phyloP scores from a whole-genome alignment of 306 rosid species.

The Cicer yamashitae region DNA sequence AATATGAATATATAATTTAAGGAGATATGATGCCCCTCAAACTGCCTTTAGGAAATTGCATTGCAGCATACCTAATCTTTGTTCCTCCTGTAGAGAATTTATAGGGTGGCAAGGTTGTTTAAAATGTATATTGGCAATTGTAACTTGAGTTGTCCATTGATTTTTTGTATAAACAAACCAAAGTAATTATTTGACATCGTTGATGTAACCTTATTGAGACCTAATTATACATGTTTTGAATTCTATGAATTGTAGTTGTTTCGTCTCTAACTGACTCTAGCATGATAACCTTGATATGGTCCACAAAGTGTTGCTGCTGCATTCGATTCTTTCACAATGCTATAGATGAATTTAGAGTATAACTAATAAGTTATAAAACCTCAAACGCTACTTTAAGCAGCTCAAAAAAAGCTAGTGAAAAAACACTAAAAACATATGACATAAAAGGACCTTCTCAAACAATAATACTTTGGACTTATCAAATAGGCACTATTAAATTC shows the following conservation, averaged over 20 bases:
- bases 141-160: slow-evolving; percentile 47
- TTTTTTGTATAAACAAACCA: slow-evolving; percentile 52
- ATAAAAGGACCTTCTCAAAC: no score
- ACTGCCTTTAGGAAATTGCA: slow-evolving; percentile 40
- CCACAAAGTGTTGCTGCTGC: no score
- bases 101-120: slow-evolving; percentile 50
- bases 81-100: slow-evolving; percentile 56
- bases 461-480: no score
- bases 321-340: not conserved
- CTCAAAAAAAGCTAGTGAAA: no score
- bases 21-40: slow-evolving; percentile 30
- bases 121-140: slow-evolving; percentile 52
- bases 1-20: slow-evolving; percentile 41
- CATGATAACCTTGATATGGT: no score
- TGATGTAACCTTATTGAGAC: slow-evolving; percentile 46
- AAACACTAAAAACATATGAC: no score
- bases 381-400: no score
- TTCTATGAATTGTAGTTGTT: slow-evolving; percentile 48
- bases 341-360: not conserved
- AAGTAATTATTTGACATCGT: slow-evolving; percentile 43
- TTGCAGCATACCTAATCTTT: slow-evolving; percentile 75
- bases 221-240: not conserved
- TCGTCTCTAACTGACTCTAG: not conserved
- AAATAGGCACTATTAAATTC: not conserved
- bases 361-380: not conserved